Evolutionary conservation across 2,329 filamentous ascomycete species (phyloP).

Genomic region (Xylariales sp.): DNA sequence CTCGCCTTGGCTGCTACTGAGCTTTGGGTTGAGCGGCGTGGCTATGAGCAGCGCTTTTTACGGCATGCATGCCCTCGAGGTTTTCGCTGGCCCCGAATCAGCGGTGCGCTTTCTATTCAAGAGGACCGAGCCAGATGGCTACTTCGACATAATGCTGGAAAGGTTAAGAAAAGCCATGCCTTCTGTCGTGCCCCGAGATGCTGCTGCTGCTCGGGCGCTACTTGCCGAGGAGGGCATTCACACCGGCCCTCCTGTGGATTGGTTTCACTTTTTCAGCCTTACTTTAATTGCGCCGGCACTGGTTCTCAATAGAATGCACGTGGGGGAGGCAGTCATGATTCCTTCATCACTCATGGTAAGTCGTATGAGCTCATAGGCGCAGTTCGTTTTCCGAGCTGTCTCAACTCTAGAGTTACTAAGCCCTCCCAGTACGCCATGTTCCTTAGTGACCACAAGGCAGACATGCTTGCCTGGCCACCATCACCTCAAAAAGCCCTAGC

Average conservation of each 20-base stretch:
- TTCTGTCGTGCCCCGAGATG: conserved; percentile 3
- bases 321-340: conserved; percentile 46
- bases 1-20: conserved; percentile 61
- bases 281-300: conserved; percentile 65
- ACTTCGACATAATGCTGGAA: conserved; percentile 1
- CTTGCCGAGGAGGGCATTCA: background rate
- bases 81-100: conserved; percentile 47
- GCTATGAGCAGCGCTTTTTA: conserved; percentile 50
- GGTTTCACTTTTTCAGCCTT: conserved; percentile 29
- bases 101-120: conserved; percentile 11
- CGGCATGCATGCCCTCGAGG: conserved; percentile 43
- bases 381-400: background rate
- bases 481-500: conserved; percentile 47
- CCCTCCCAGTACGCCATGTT: conserved; percentile 41
- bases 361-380: background rate
- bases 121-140: background rate
- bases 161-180: conserved; percentile 4
- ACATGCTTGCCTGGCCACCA: conserved; percentile 49
- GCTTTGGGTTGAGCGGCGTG: conserved; percentile 49
- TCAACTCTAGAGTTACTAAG: conserved; percentile 1
- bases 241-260: conserved; percentile 12
- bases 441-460: conserved; percentile 38
- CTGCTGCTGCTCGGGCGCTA: background rate
- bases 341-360: conserved; percentile 25
- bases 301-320: conserved; percentile 60